A percentile compares a stretch with the other conserved stretches of the same genome.
Evolutionary conservation across 75 land plant species (phyloP).

Genomic region (Larix kaempferi): DNA sequence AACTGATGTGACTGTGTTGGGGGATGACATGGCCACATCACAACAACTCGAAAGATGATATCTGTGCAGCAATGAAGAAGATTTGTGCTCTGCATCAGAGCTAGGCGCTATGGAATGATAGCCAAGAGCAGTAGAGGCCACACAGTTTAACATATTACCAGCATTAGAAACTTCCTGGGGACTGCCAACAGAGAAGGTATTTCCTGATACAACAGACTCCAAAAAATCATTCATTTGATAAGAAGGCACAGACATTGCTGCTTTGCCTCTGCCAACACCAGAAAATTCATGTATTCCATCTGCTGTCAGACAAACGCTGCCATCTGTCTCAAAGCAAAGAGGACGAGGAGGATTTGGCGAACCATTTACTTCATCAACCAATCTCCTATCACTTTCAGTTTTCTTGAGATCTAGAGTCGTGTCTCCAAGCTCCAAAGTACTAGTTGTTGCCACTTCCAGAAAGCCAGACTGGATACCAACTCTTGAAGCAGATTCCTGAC

Average conservation of each 20-base stretch:
- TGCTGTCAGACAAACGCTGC: background rate
- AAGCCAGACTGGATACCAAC: background rate
- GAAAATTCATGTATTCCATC: conserved; percentile 1
- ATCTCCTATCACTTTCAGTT: background rate
- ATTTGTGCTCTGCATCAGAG: background rate
- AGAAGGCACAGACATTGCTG: background rate
- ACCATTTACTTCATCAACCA: background rate
- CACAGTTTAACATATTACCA: background rate
- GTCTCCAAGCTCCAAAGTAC: background rate
- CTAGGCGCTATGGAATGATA: background rate
- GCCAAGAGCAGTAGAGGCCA: background rate
- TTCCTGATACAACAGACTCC: conserved; percentile 5
- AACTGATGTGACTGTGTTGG: background rate
- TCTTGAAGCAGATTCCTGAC: conserved; percentile 14
- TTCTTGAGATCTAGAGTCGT: background rate
- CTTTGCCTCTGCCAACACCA: conserved; percentile 5
- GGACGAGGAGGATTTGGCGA: background rate
- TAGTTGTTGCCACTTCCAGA: background rate
- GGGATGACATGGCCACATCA: background rate
- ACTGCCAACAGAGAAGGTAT: conserved; percentile 1
- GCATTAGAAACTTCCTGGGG: conserved; percentile 5
- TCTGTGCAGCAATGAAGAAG: background rate
- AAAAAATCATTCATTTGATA: conserved; percentile 9
- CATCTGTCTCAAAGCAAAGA: background rate
- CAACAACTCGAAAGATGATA: conserved; percentile 7